Evolutionary conservation across 2,329 filamentous ascomycete species (phyloP).

Genomic region (Scedosporium minutisporum): DNA sequence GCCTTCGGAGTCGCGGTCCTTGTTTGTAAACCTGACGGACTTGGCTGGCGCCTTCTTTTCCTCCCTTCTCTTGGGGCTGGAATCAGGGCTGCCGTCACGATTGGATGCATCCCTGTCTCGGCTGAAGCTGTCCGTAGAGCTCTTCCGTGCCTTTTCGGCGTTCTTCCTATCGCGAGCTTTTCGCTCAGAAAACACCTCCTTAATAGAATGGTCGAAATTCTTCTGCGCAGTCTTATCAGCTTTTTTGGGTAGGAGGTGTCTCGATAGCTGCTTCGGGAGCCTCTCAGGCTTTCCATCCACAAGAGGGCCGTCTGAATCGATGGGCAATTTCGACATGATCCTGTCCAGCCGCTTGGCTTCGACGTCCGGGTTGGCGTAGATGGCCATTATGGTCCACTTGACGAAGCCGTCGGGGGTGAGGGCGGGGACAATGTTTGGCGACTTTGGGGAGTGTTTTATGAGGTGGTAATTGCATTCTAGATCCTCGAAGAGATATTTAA

Average conservation of each 20-base stretch:
- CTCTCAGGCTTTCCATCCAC: slow-evolving; percentile 57
- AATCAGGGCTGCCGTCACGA: neutral
- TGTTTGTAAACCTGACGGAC: neutral
- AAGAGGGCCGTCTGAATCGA: slow-evolving; percentile 45
- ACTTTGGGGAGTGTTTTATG: slow-evolving; percentile 43
- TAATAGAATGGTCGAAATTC: slow-evolving; percentile 50
- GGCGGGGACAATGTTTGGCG: slow-evolving; percentile 50
- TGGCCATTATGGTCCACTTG: slow-evolving; percentile 62
- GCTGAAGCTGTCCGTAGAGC: neutral
- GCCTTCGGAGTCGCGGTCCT: neutral
- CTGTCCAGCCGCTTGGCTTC: slow-evolving; percentile 63
- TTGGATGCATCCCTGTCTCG: neutral
- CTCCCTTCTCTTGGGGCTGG: neutral
- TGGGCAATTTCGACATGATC: slow-evolving; percentile 61
- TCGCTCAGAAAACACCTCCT: slow-evolving; percentile 18
- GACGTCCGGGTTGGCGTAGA: slow-evolving; percentile 65
- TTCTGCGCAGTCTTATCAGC: slow-evolving; percentile 49
- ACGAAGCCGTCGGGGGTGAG: slow-evolving; percentile 60
- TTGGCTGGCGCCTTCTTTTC: neutral
- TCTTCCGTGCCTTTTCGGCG: neutral
- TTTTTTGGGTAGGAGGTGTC: slow-evolving; percentile 57
- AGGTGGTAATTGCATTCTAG: slow-evolving; percentile 55
- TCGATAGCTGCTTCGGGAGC: slow-evolving; percentile 69
- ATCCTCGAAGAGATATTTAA: slow-evolving; percentile 47
- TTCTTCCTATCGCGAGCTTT: neutral